Evolutionary conservation across 2,329 filamentous ascomycete species (phyloP).

Genomic region (Didymella arachidicola): DNA sequence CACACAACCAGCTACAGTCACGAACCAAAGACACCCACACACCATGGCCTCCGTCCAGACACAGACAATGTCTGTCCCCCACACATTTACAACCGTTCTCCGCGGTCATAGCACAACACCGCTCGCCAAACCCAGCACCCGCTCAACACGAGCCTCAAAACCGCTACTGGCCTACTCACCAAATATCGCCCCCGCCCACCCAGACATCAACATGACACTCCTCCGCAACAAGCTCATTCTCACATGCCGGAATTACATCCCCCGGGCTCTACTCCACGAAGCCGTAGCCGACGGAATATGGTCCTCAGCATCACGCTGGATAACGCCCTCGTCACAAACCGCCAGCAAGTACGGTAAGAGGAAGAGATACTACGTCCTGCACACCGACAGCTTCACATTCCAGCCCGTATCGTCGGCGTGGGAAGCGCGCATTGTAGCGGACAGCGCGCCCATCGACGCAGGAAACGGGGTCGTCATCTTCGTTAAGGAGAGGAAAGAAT

Average conservation of each 20-base stretch:
- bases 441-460: conserved; percentile 34
- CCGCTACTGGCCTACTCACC: conserved; percentile 34
- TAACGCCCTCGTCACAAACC: conserved; percentile 28
- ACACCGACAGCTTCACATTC: conserved; percentile 30
- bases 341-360: conserved; percentile 29
- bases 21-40: not conserved
- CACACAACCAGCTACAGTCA: not conserved
- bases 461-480: conserved; percentile 38
- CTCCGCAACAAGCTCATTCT: conserved; percentile 40
- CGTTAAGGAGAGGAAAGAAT: conserved; percentile 36
- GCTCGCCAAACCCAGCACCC: conserved; percentile 28
- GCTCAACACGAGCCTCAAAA: conserved; percentile 33
- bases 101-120: conserved; percentile 24
- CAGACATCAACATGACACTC: conserved; percentile 37
- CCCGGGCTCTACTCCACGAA: conserved; percentile 27
- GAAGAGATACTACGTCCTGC: conserved; percentile 38
- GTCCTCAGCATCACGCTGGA: conserved; percentile 34
- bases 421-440: conserved; percentile 35
- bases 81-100: conserved; percentile 32
- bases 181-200: conserved; percentile 33
- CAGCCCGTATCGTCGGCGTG: conserved; percentile 30
- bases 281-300: conserved; percentile 38
- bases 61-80: conserved; percentile 34
- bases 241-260: conserved; percentile 33
- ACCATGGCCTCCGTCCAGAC: conserved; percentile 38